Conservation (phyloP, 148 eudicot genomes). For the Euryodendron excelsum region DNA sequence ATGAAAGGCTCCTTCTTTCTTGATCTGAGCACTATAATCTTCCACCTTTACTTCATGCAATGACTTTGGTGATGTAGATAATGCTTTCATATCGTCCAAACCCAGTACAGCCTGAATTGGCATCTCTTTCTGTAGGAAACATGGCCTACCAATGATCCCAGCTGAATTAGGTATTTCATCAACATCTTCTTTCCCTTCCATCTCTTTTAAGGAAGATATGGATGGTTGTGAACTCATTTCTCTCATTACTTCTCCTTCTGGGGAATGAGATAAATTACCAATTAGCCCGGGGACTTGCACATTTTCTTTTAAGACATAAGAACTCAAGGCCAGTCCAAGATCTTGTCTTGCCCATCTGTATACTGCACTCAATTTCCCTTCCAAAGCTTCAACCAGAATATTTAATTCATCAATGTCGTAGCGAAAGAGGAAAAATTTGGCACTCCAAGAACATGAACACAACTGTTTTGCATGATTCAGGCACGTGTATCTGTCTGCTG, state of each 20-base stretch:
- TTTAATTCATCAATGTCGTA: constrained; percentile 71
- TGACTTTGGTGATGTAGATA: constrained; percentile 26
- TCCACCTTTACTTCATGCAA: constrained; percentile 23
- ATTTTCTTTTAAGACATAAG: constrained; percentile 52
- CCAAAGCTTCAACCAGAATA: constrained; percentile 86
- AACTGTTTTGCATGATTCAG: constrained; percentile 84
- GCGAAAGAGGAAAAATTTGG: constrained; percentile 79
- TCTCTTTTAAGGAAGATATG: constrained; percentile 14
- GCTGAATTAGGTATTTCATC: constrained; percentile 27
- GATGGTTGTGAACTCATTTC: constrained; percentile 25
- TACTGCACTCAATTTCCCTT: constrained; percentile 88
- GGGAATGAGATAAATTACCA: constrained; percentile 27
- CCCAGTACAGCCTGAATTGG: constrained; percentile 36
- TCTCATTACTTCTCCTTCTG: constrained; percentile 25
- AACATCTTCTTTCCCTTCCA: constrained; percentile 28
- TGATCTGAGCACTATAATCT: constrained; percentile 17
- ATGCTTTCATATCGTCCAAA: constrained; percentile 39
- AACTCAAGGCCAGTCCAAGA: constrained; percentile 79
- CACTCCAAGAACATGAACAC: constrained; percentile 77
- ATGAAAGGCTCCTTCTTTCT: constrained; percentile 29
- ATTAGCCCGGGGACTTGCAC: constrained; percentile 27
- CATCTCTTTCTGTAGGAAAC: constrained; percentile 26
- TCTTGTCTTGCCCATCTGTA: constrained; percentile 89
- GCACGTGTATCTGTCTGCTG: constrained; percentile 79
- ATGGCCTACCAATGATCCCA: constrained; percentile 19